Evolutionary conservation across 2,329 filamentous ascomycete genomes (phyloP), one percentile per base, ranked within the genome.

Genomic region (Albophoma yamanashiensis): DNA sequence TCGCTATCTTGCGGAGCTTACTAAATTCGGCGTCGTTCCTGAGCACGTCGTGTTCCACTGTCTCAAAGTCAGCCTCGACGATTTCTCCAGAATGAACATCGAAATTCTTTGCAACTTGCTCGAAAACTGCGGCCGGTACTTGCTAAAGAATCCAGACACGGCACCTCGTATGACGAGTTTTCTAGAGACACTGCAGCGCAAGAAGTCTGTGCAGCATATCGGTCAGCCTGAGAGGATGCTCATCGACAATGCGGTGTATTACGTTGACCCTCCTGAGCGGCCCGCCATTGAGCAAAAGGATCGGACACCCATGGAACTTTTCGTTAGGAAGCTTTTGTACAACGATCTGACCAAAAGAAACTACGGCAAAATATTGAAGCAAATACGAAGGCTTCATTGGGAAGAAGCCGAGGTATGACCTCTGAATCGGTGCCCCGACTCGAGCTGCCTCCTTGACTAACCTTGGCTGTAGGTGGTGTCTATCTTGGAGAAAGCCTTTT

Each of bases 31-130:
- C 39, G 91, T 97, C 39, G 94, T 99, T 11, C 94, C 95, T 0
- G 94, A 99, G 73, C 94, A 99, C 74, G 93, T 99, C 64, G 95
- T 99, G 59, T 99, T 99, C 70, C 94, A 99, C 70, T 99, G 94
- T 71, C 85, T 99, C 67, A 99, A 97, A 74, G 93, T 99, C 72
- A 95, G 93, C 66, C 78, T 99, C 36, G 94, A 99, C 68, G 94
- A 99, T 69, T 99, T 99, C 70, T 97, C 94, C 2, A 85, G 93
- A 62, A 97, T 97, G 89, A 99, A 99, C 69, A 97, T 99, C 64
- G 95, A 99, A 73, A 97, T 99, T 67, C 93, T 99, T 64, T 95
- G 92, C 69, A 96, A 95, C 69, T 80, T 99, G 36, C 81, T 99
- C 27, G 94, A 99, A 73, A 97, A 97, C 64, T 99, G 95, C 69